These are phyloP conservation scores for Pseudonitzschia multiseries DNA, from an alignment of 108 stramenopile genomes.

Conservation along the genomic window DNA sequence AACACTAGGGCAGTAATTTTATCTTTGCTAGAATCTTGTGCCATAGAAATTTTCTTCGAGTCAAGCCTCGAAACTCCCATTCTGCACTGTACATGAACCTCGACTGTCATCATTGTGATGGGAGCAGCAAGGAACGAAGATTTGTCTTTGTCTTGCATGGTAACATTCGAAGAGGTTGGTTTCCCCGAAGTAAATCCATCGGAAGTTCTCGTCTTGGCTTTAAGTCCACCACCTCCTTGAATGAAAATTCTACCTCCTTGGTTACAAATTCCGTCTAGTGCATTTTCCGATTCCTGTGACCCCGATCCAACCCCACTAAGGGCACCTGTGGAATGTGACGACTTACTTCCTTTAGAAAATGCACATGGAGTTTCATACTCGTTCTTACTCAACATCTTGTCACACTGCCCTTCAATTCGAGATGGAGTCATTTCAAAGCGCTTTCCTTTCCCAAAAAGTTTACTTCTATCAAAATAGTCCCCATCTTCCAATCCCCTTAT, in stretches of 20 bases:
- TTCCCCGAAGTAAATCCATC: constrained; percentile 5
- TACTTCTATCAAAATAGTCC: neutral
- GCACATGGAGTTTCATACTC: neutral
- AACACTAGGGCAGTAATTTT: constrained; percentile 68
- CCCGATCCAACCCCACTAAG: neutral
- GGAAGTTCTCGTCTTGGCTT: constrained; percentile 59
- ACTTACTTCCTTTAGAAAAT: neutral
- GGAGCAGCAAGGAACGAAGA: constrained; percentile 41
- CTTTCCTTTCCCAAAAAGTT: neutral
- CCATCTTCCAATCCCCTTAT: neutral
- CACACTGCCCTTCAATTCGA: neutral
- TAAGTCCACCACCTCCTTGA: constrained; percentile 75
- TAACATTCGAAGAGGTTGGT: constrained; percentile 18
- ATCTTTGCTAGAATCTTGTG: constrained; percentile 72
- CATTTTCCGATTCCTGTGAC: constrained; percentile 34
- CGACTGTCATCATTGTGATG: constrained; percentile 81
- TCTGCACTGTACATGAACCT: constrained; percentile 87
- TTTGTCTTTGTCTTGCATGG: neutral
- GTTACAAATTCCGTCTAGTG: constrained; percentile 71
- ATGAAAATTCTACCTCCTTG: constrained; percentile 78
- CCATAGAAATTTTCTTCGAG: constrained; percentile 76
- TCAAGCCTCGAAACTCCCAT: constrained; percentile 63
- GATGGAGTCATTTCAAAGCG: constrained; percentile 3
- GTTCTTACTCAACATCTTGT: neutral
- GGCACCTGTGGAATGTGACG: neutral